phyloP scores from a whole-genome alignment of 768 basidiomycete species.

The Royoungia palumana region DNA sequence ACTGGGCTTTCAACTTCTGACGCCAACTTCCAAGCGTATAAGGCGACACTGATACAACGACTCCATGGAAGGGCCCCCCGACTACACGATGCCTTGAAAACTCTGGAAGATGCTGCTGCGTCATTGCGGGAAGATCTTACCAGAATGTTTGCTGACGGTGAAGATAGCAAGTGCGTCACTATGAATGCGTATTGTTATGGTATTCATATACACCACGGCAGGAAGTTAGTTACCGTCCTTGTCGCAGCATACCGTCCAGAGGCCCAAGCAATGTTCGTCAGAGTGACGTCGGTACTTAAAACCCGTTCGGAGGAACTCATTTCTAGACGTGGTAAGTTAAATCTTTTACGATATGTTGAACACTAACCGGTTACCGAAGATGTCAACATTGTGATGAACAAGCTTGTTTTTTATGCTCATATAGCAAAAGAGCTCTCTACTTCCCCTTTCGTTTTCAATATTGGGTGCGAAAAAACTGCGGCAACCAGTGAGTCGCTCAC shows the following conservation, averaged over 20 bases:
- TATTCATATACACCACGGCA: constrained; percentile 18
- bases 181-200: not conserved
- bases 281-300: constrained; percentile 42
- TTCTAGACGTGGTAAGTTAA: constrained; percentile 35
- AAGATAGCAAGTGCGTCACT: constrained; percentile 42
- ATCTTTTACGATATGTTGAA: not conserved
- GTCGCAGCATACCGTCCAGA: constrained; percentile 46
- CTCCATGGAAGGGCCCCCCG: constrained; percentile 62
- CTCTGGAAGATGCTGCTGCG: constrained; percentile 57
- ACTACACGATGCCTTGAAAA: constrained; percentile 54
- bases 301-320: constrained; percentile 30
- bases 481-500: constrained; percentile 33
- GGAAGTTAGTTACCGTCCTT: constrained; percentile 43
- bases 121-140: constrained; percentile 59
- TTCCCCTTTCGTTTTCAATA: constrained; percentile 39
- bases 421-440: constrained; percentile 47
- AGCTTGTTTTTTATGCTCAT: constrained; percentile 48
- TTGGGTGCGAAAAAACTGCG: constrained; percentile 42
- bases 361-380: constrained; percentile 12
- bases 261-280: constrained; percentile 45
- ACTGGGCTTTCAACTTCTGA: constrained; percentile 34
- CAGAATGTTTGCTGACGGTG: constrained; percentile 39
- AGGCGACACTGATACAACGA: constrained; percentile 55
- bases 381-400: constrained; percentile 20
- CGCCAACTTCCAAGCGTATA: constrained; percentile 59